phyloP scores from a whole-genome alignment of 1,284 basidiomycete genomes.

The Sphaerobolus stellatus region DNA sequence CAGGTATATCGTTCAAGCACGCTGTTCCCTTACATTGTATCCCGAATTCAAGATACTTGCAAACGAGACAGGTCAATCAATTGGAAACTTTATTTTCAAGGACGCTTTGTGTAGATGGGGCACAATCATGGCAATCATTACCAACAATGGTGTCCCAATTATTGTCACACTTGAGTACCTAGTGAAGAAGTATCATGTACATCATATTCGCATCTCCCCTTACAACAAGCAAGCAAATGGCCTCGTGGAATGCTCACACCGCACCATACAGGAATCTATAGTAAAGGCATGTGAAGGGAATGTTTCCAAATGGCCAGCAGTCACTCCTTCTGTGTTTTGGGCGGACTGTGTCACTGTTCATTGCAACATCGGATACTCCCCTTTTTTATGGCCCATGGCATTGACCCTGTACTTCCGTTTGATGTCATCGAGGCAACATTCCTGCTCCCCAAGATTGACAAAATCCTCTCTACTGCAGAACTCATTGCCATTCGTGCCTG shows the following conservation, averaged over 20 bases:
- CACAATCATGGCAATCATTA: not conserved
- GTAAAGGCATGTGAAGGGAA: slow-evolving; percentile 37
- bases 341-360: slow-evolving; percentile 37
- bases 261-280: slow-evolving; percentile 34
- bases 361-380: slow-evolving; percentile 30
- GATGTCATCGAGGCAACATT: slow-evolving; percentile 42
- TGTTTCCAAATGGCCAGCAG: slow-evolving; percentile 29
- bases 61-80: not conserved
- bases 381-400: slow-evolving; percentile 37
- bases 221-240: slow-evolving; percentile 47
- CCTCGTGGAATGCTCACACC: slow-evolving; percentile 37
- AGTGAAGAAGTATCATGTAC: slow-evolving; percentile 23
- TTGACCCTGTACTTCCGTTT: slow-evolving; percentile 39
- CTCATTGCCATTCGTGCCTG: slow-evolving; percentile 24
- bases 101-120: slow-evolving; percentile 8
- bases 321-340: slow-evolving; percentile 37
- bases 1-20: not conserved
- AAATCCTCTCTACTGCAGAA: slow-evolving; percentile 22
- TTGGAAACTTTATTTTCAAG: slow-evolving; percentile 1
- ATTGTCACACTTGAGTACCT: slow-evolving; percentile 33
- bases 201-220: slow-evolving; percentile 29
- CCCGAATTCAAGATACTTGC: not conserved
- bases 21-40: not conserved
- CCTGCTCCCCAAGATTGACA: slow-evolving; percentile 22
- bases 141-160: slow-evolving; percentile 19